Percentiles rank a stretch among this genome's conserved stretches.
Conservation (phyloP, 208 protist genomes). For the Wallacemonas rigidus region DNA sequence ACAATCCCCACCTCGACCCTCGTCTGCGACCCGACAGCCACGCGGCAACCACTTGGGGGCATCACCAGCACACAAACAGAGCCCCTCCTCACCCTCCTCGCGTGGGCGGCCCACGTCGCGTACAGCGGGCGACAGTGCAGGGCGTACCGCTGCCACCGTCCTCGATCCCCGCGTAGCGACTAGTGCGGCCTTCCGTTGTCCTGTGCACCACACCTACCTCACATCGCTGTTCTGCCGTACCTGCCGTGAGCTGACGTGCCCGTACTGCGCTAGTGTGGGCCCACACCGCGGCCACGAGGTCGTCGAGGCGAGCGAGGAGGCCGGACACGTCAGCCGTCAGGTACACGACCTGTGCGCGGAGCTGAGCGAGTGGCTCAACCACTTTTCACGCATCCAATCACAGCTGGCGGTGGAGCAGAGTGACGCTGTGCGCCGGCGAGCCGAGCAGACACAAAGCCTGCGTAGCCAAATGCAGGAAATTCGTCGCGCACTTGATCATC, state of each 20-base stretch:
- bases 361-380: constrained; percentile 43
- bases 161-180: background rate
- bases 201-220: constrained; percentile 38
- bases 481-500: constrained; percentile 30
- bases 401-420: constrained; percentile 44
- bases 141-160: background rate
- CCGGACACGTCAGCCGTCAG: constrained; percentile 24
- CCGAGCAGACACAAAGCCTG: constrained; percentile 22
- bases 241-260: constrained; percentile 59
- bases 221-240: constrained; percentile 55
- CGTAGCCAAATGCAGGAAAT: constrained; percentile 37
- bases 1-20: too few species aligned
- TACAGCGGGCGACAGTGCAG: too few species aligned
- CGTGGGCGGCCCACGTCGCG: too few species aligned
- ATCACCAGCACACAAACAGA: too few species aligned
- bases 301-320: constrained; percentile 32
- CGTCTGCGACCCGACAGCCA: too few species aligned
- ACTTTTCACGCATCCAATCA: constrained; percentile 37
- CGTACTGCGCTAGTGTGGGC: constrained; percentile 72
- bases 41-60: too few species aligned
- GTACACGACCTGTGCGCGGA: constrained; percentile 49
- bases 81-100: too few species aligned
- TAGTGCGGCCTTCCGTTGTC: constrained; percentile 32
- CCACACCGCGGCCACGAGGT: constrained; percentile 57
- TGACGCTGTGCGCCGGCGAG: constrained; percentile 26